Base-by-base conservation (phyloP, 1,284 basidiomycete genomes). In the Somion occarium region DNA sequence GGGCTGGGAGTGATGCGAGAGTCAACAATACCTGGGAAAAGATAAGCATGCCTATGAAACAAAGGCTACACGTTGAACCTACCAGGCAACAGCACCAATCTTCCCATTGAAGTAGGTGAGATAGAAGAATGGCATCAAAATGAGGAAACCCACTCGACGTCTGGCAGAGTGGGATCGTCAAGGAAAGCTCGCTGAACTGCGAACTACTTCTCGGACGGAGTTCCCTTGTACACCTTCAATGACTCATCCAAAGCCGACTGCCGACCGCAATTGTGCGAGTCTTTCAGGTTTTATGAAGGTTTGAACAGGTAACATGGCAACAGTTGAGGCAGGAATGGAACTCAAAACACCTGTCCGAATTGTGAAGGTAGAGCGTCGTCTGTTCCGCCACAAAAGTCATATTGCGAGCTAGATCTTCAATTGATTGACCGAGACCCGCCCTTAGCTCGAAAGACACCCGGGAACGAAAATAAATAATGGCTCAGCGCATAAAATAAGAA, bases 131-230 rank as follows among this genome's bases (percentile, higher is more conserved):
- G 11, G 9, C 11, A 43, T 11, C 22, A 11, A 43, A 45, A n/a
- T 15, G 11, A 45, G 37, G 12, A 15, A 41, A 55, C 39, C 3
- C 50, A 22, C 48, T 57, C 53, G 12, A 53, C 22, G 22, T 59
- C 56, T 2, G 56, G 53, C 2, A 54, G 7, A 1, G 34, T 26
- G 4, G 41, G 20, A 44, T 57, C 53, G 41, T 50, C 2, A 15
- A 55, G 50, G 15, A 43, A 25, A 23, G 46, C 46, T 12, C 56
- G 27, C 44, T 59, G 57, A 20, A 55, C 34, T 19, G 56, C 48
- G 39, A 57, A 53, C 37, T 59, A 56, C 50, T 59, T 54, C 22
- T 45, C 52, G 2, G 52, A 52, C 23, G 52, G 55, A 18, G 57
- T 55, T 2, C 48, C 48, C 7, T 23, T 23, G 27, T 50, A 50